Evolutionary conservation across 1,284 basidiomycete genomes (phyloP).

Genomic region (Cryptococcus sp.): DNA sequence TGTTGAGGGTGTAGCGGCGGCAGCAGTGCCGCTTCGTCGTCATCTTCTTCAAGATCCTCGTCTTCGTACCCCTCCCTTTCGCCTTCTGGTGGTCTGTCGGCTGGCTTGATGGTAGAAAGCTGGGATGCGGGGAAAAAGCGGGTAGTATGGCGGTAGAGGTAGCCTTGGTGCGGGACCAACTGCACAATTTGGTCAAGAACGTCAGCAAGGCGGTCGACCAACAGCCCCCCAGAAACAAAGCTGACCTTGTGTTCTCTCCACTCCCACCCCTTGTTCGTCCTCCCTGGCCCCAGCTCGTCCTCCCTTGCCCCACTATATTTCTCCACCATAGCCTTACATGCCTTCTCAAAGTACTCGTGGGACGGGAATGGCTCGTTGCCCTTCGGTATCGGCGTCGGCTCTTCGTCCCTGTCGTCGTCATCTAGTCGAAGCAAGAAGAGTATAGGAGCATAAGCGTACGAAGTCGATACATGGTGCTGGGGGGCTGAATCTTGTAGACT

Average conservation of each 20-base stretch:
- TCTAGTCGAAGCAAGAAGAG: background rate
- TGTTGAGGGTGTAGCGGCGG: background rate
- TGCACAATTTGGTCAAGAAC: background rate
- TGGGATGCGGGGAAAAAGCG: constrained; percentile 1
- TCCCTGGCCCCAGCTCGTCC: constrained; percentile 10
- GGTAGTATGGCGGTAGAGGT: constrained; percentile 19
- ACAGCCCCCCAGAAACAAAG: background rate
- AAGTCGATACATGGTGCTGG: background rate
- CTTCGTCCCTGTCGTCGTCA: background rate
- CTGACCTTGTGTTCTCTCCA: constrained; percentile 24
- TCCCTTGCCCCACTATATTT: constrained; percentile 2
- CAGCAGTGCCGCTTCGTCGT: constrained; percentile 2
- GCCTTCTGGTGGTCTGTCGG: constrained; percentile 1
- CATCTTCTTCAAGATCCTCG: constrained; percentile 5
- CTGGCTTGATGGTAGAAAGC: background rate
- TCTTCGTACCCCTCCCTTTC: constrained; percentile 13
- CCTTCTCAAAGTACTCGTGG: constrained; percentile 7
- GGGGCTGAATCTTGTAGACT: constrained; percentile 6
- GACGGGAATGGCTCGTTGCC: background rate
- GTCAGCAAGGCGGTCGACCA: background rate
- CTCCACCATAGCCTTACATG: constrained; percentile 9
- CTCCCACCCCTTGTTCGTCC: constrained; percentile 31
- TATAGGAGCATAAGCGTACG: background rate
- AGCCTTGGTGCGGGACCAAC: constrained; percentile 24
- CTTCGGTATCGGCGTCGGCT: background rate